Evolutionary conservation across 805 yeast genomes (phyloP).

Genomic region (Teunomyces barrocoloradensis): DNA sequence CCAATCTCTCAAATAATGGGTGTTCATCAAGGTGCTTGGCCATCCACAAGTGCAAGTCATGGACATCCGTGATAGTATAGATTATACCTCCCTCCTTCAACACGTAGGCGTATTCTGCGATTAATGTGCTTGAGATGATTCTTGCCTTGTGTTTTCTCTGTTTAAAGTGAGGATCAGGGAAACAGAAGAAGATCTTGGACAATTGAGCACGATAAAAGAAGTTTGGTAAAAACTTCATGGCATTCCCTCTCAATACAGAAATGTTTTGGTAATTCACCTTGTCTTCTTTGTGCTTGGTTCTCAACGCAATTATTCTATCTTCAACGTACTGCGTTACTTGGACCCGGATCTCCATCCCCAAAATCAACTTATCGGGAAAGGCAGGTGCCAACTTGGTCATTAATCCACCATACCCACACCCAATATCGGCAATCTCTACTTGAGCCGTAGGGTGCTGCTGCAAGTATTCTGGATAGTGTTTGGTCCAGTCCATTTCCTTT

Average conservation of each 20-base stretch:
- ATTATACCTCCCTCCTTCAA: conserved; percentile 82
- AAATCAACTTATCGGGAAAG: conserved; percentile 68
- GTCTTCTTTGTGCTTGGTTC: conserved; percentile 48
- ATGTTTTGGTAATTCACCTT: conserved; percentile 67
- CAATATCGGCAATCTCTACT: conserved; percentile 92
- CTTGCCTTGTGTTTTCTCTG: conserved; percentile 97
- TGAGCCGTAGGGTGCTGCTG: conserved; percentile 38
- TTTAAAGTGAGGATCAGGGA: conserved; percentile 99
- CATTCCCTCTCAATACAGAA: conserved; percentile 88
- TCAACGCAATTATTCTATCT: conserved; percentile 87
- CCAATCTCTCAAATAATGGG: conserved; percentile 82
- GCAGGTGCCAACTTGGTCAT: conserved; percentile 73
- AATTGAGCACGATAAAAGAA: conserved; percentile 82
- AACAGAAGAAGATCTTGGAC: conserved; percentile 92
- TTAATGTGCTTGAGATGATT: conserved; percentile 83
- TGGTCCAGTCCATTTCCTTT: conserved; percentile 81
- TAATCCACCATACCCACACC: conserved; percentile 97
- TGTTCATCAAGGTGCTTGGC: conserved; percentile 85
- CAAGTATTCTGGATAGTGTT: conserved; percentile 62
- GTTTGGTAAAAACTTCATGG: conserved; percentile 96
- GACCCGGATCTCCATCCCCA: conserved; percentile 97
- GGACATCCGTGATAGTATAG: conserved; percentile 94
- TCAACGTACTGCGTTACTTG: conserved; percentile 97
- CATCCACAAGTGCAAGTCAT: conserved; percentile 96
- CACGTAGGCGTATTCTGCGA: conserved; percentile 90